A percentile compares a stretch with the other conserved stretches of the same genome.
phyloP scores from a whole-genome alignment of 495 filamentous ascomycete genomes.

The Pseudomonodictys pantanalensis region DNA sequence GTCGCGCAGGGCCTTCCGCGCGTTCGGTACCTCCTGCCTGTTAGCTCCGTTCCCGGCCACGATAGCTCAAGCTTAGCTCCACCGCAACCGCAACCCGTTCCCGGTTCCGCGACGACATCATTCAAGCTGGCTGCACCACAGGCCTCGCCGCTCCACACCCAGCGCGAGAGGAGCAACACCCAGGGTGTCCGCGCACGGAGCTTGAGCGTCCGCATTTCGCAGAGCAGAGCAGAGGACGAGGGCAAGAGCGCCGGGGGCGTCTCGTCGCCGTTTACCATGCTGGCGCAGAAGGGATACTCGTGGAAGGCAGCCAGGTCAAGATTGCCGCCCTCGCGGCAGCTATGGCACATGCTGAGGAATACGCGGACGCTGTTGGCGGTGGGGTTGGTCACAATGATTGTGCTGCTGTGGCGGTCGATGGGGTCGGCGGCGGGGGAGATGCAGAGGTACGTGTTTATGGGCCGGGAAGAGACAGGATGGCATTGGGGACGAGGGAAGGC shows the following conservation, averaged over 20 bases:
- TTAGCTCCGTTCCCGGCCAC: no score
- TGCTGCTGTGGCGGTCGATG: constrained; percentile 89
- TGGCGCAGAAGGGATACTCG: constrained; percentile 83
- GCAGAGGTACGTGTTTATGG: constrained; percentile 69
- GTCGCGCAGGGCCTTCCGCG: no score
- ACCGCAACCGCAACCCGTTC: not conserved
- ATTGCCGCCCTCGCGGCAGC: constrained; percentile 76
- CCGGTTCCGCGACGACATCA: not conserved
- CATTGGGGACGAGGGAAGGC: not conserved
- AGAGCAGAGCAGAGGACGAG: constrained; percentile 8
- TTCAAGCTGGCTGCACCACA: constrained; percentile 19
- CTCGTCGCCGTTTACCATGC: constrained; percentile 46
- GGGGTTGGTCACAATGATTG: constrained; percentile 65
- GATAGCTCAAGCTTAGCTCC: no score
- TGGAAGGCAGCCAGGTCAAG: constrained; percentile 86
- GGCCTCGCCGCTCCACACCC: constrained; percentile 22
- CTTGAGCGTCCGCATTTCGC: constrained; percentile 16
- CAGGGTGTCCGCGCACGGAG: constrained; percentile 18
- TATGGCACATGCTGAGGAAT: constrained; percentile 72
- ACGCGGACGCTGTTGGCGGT: constrained; percentile 77
- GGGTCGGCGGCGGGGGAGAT: constrained; percentile 78
- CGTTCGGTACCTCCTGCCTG: no score
- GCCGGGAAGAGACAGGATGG: not conserved
- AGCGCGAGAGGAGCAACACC: constrained; percentile 25
- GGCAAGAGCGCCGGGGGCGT: constrained; percentile 12